These are phyloP conservation scores for Candida stauntonica DNA, from an alignment of 805 yeast species.

Conservation along the genomic window DNA sequence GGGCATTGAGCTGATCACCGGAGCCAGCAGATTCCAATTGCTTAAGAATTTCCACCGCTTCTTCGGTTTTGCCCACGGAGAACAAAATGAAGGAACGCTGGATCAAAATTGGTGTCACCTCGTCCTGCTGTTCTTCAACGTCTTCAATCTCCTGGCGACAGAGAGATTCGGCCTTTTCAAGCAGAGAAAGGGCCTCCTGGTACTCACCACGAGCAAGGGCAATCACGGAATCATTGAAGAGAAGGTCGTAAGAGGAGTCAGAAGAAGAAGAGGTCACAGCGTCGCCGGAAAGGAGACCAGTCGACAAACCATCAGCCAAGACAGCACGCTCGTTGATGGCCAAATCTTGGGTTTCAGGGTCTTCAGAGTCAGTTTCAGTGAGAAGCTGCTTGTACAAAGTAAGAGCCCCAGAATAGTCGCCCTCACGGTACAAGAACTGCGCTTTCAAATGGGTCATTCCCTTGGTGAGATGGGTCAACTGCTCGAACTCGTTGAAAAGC, in stretches of 20 bases:
- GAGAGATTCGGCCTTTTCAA: constrained; percentile 41
- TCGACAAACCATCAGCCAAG: constrained; percentile 40
- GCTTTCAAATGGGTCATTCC: constrained; percentile 48
- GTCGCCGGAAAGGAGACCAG: constrained; percentile 12
- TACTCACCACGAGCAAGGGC: constrained; percentile 41
- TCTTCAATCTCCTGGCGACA: constrained; percentile 37
- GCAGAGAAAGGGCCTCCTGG: constrained; percentile 35
- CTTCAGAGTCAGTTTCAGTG: constrained; percentile 29
- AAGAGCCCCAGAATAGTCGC: constrained; percentile 47
- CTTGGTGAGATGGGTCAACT: constrained; percentile 25
- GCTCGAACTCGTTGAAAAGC: constrained; percentile 26
- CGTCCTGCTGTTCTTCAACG: constrained; percentile 38
- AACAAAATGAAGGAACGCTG: constrained; percentile 57
- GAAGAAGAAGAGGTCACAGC: constrained; percentile 16
- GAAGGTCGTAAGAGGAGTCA: constrained; percentile 49
- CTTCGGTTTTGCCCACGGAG: constrained; percentile 31
- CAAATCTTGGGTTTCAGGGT: constrained; percentile 45
- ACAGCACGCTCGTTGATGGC: constrained; percentile 68
- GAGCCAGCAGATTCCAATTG: constrained; percentile 24
- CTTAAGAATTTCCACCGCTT: constrained; percentile 35
- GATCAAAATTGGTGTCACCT: constrained; percentile 56
- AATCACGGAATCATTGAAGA: constrained; percentile 62
- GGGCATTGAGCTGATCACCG: constrained; percentile 26
- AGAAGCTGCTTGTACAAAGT: constrained; percentile 46
- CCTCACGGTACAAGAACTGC: constrained; percentile 48